phyloP scores from a whole-genome alignment of 192 early-diverging fungal genomes.

The Backusella liffmaniae region DNA sequence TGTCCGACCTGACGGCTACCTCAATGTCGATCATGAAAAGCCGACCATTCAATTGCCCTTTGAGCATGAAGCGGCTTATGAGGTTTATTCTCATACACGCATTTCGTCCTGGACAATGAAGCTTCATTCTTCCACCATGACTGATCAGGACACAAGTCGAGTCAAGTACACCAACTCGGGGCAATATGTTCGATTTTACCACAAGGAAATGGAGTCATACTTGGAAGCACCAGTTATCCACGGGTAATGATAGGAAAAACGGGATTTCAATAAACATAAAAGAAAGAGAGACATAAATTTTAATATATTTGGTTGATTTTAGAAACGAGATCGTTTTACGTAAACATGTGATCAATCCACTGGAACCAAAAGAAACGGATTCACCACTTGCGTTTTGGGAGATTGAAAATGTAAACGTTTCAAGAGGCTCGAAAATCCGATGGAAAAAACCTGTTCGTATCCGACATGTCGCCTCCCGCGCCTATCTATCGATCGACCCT shows the following conservation, averaged over 20 bases:
- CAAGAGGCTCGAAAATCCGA: conserved; percentile 8
- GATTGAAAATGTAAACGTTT: conserved; percentile 18
- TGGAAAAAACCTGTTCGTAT: conserved; percentile 29
- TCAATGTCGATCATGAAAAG: conserved; percentile 23
- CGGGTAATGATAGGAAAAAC: not conserved
- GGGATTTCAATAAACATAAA: not conserved
- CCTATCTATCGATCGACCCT: conserved; percentile 26
- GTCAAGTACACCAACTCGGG: conserved; percentile 22
- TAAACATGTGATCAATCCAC: conserved; percentile 27
- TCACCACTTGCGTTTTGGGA: conserved; percentile 31
- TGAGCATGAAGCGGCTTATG: conserved; percentile 13
- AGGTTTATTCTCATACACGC: conserved; percentile 30
- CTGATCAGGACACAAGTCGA: not conserved
- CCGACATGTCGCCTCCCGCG: conserved; percentile 23
- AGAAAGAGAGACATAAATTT: not conserved
- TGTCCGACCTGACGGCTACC: conserved; percentile 31
- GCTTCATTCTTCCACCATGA: conserved; percentile 10
- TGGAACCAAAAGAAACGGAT: conserved; percentile 32
- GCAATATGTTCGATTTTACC: conserved; percentile 27
- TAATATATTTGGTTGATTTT: not conserved
- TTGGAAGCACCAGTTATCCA: conserved; percentile 17
- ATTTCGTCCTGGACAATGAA: conserved; percentile 33
- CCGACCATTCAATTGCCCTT: not conserved
- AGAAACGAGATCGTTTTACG: conserved; percentile 21
- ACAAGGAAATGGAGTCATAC: conserved; percentile 31